Evolutionary conservation across 805 yeast species (phyloP).

Genomic region (Metschnikowia cubensis): DNA sequence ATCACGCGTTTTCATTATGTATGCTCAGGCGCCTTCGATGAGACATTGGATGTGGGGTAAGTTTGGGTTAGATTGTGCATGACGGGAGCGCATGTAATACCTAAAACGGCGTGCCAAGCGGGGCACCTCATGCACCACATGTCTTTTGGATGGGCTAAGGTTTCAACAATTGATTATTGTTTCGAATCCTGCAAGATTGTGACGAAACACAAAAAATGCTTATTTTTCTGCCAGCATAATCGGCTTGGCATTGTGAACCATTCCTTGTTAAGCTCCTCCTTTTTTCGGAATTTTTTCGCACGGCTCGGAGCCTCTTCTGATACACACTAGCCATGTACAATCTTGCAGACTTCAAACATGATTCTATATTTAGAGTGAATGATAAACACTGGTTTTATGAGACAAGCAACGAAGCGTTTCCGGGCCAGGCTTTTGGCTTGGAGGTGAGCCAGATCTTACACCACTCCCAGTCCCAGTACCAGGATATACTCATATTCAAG

Average conservation of each 20-base stretch:
- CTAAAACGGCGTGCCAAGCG: background rate
- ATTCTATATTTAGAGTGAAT: conserved; percentile 23
- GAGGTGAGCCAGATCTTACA: conserved; percentile 62
- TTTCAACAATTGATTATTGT: background rate
- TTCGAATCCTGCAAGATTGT: background rate
- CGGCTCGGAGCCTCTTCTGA: background rate
- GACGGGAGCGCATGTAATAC: background rate
- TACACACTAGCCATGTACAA: conserved; percentile 5
- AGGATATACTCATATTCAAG: conserved; percentile 77
- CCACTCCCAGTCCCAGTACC: conserved; percentile 65
- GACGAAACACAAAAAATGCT: background rate
- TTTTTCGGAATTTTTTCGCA: background rate
- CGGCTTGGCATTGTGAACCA: background rate
- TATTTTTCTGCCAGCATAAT: background rate
- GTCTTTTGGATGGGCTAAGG: background rate
- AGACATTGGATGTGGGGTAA: conserved; percentile 4
- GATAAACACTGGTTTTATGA: conserved; percentile 72
- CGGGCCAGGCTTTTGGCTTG: conserved; percentile 80
- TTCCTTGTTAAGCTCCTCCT: background rate
- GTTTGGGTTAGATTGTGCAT: conserved; percentile 2
- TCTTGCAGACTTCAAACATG: conserved; percentile 20
- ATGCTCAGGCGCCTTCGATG: background rate
- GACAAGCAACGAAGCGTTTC: conserved; percentile 63
- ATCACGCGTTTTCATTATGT: background rate
- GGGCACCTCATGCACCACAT: background rate